Evolutionary conservation across 495 filamentous ascomycete genomes (phyloP).

Genomic region (Letharia columbiana): DNA sequence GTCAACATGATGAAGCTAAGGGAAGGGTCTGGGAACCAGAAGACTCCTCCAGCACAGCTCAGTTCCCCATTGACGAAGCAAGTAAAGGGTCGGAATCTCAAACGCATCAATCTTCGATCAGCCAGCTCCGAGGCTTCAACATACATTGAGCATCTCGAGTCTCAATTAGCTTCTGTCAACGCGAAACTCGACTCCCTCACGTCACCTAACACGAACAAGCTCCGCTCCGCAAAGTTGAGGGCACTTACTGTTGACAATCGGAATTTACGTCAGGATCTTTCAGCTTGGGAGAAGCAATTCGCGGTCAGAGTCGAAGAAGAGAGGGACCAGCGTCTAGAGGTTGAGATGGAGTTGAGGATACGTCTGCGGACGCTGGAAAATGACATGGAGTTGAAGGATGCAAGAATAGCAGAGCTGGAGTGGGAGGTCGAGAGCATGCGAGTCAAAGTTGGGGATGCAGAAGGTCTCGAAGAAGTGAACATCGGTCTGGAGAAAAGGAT

Average conservation of each 20-base stretch:
- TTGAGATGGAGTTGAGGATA: slow-evolving; percentile 28
- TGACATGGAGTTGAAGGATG: slow-evolving; percentile 29
- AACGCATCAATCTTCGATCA: slow-evolving; percentile 18
- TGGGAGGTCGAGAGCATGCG: slow-evolving; percentile 30
- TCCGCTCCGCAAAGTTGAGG: slow-evolving; percentile 35
- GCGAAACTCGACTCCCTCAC: slow-evolving; percentile 34
- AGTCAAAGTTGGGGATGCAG: slow-evolving; percentile 25
- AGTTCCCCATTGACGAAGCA: slow-evolving; percentile 24
- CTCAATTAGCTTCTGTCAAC: slow-evolving; percentile 35
- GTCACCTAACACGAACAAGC: slow-evolving; percentile 30
- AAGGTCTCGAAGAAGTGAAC: slow-evolving; percentile 33
- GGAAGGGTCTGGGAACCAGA: slow-evolving; percentile 22
- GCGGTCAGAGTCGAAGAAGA: slow-evolving; percentile 34
- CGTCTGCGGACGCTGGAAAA: slow-evolving; percentile 25
- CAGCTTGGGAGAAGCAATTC: slow-evolving; percentile 39
- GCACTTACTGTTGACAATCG: slow-evolving; percentile 30
- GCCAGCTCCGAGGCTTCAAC: slow-evolving; percentile 28
- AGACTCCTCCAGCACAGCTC: slow-evolving; percentile 24
- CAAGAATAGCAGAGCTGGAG: slow-evolving; percentile 27
- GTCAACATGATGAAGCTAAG: slow-evolving; percentile 20
- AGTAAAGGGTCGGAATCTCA: slow-evolving; percentile 14
- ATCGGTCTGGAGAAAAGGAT: slow-evolving; percentile 31
- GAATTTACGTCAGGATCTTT: slow-evolving; percentile 31
- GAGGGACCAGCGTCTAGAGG: slow-evolving; percentile 25
- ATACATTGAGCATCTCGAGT: slow-evolving; percentile 45